A percentile compares a stretch with the other conserved stretches of the same genome.
Evolutionary conservation across 1,284 basidiomycete species (phyloP).

Genomic region (Leccinum subfulvum): DNA sequence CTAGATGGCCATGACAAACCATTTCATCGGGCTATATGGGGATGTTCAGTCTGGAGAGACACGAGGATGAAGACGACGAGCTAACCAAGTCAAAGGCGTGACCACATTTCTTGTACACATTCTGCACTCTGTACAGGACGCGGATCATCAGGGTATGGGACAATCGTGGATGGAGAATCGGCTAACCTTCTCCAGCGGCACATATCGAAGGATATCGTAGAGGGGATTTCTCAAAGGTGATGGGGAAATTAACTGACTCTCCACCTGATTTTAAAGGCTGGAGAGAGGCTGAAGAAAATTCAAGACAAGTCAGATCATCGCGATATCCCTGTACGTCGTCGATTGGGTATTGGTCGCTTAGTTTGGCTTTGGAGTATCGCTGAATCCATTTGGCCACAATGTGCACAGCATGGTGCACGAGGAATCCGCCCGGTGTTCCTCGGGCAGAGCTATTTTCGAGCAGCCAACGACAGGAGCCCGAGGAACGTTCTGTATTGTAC

Average conservation of each 20-base stretch:
- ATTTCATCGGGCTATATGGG: conserved; percentile 52
- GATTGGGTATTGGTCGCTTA: conserved; percentile 27
- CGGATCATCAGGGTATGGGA: conserved; percentile 1
- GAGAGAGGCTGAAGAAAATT: conserved; percentile 16
- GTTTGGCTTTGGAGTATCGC: conserved; percentile 23
- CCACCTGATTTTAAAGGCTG: conserved; percentile 28
- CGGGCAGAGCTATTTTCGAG: conserved; percentile 32
- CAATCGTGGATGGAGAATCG: background rate
- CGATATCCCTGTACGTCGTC: conserved; percentile 24
- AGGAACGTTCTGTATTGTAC: conserved; percentile 18
- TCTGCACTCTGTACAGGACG: conserved; percentile 31
- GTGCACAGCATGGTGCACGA: conserved; percentile 26
- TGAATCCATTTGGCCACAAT: conserved; percentile 19
- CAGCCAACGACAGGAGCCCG: conserved; percentile 6
- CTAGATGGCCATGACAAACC: conserved; percentile 35
- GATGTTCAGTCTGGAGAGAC: conserved; percentile 19
- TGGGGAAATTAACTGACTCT: background rate
- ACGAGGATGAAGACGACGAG: conserved; percentile 10
- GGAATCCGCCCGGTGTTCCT: conserved; percentile 32
- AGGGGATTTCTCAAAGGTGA: conserved; percentile 12
- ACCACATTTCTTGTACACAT: conserved; percentile 44
- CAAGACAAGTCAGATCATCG: conserved; percentile 23
- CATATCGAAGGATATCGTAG: conserved; percentile 20
- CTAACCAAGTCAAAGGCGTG: conserved; percentile 59
- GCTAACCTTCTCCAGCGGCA: conserved; percentile 35